Conservation (phyloP, 176 grass and related monocot genomes). For the Oryza coarctata region DNA sequence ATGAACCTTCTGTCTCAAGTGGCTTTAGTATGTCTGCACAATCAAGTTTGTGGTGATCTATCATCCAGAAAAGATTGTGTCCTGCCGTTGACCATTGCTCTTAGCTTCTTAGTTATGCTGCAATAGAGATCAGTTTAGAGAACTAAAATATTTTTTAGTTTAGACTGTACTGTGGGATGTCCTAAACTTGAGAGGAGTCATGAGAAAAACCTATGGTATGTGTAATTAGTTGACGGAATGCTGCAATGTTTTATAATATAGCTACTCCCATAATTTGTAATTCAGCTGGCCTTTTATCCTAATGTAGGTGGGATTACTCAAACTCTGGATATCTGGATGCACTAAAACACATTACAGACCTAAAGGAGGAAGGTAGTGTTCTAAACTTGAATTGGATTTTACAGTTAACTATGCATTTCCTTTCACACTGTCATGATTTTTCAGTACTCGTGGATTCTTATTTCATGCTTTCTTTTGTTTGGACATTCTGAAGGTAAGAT, state of each 20-base stretch:
- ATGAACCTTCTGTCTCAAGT: not conserved
- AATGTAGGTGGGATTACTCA: constrained; percentile 93
- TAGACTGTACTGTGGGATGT: not conserved
- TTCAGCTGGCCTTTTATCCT: not conserved
- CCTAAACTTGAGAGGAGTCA: not conserved
- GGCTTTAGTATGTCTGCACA: not conserved
- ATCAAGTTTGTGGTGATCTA: not conserved
- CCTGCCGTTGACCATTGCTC: not conserved
- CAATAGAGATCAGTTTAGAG: not conserved
- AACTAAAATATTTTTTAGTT: not conserved
- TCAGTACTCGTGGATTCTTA: not conserved
- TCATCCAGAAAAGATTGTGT: not conserved
- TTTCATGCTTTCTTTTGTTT: constrained; percentile 22
- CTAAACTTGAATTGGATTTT: not conserved
- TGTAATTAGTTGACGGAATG: not conserved
- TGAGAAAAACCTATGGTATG: not conserved
- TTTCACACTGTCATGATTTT: not conserved
- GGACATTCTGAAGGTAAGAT: constrained; percentile 66
- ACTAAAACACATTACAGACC: constrained; percentile 83
- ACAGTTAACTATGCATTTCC: not conserved
- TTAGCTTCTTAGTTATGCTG: constrained; percentile 1
- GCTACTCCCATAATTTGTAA: not conserved
- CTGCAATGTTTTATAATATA: not conserved
- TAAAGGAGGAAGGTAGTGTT: constrained; percentile 86
- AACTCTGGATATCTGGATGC: constrained; percentile 96